phyloP scores from a whole-genome alignment of 768 basidiomycete species.

The Pleurotus cornucopiae region DNA sequence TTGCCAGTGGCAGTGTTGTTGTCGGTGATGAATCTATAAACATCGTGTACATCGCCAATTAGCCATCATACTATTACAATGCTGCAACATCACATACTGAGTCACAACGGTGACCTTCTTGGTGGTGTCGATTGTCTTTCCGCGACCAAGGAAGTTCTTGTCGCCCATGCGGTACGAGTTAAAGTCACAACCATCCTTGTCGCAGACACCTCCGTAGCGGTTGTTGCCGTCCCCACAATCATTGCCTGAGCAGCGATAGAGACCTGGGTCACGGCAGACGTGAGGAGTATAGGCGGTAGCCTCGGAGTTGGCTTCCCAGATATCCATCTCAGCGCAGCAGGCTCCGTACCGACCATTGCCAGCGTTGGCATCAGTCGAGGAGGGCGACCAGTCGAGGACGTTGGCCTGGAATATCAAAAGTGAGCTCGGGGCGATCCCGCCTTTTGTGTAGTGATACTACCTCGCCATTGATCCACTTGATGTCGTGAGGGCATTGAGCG shows the following conservation, averaged over 20 bases:
- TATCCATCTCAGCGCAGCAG: slow-evolving; percentile 43
- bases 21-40: slow-evolving; percentile 30
- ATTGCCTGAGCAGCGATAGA: slow-evolving; percentile 28
- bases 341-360: slow-evolving; percentile 32
- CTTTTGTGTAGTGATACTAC: no score
- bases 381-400: slow-evolving; percentile 2
- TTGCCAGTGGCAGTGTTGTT: slow-evolving; percentile 13
- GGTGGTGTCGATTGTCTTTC: slow-evolving; percentile 35
- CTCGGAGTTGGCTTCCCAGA: slow-evolving; percentile 39
- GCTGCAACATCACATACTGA: background rate
- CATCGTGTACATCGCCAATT: slow-evolving; percentile 14
- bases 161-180: slow-evolving; percentile 42
- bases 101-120: slow-evolving; percentile 33
- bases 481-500: no score
- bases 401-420: background rate
- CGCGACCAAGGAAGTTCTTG: slow-evolving; percentile 33
- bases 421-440: no score
- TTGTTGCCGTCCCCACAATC: slow-evolving; percentile 21
- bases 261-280: slow-evolving; percentile 27
- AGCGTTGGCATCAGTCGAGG: slow-evolving; percentile 25
- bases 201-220: slow-evolving; percentile 33
- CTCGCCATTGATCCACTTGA: no score
- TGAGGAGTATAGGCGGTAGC: slow-evolving; percentile 41
- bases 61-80: background rate
- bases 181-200: slow-evolving; percentile 44